Percentiles rank a stretch among this genome's conserved stretches.
These are phyloP conservation scores for Fusarium cicatricum DNA, from an alignment of 2,329 filamentous ascomycete genomes.

Conservation along the genomic window DNA sequence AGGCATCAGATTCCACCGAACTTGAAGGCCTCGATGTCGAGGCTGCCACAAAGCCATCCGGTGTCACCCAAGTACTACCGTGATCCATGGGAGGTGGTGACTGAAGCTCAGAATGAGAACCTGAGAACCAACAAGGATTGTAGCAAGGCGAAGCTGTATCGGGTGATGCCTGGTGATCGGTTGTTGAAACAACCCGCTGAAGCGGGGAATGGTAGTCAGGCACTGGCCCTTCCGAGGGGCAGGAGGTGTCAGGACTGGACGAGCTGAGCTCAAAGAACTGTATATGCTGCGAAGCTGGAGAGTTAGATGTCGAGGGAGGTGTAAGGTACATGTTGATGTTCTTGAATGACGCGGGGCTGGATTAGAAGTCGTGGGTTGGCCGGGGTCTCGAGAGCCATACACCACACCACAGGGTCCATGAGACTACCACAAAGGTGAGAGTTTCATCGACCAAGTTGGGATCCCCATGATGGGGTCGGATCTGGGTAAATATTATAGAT, in stretches of 20 bases:
- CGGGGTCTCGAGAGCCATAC: constrained; percentile 39
- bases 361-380: constrained; percentile 39
- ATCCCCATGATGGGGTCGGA: constrained; percentile 31
- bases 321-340: constrained; percentile 57
- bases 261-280: constrained; percentile 36
- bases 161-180: constrained; percentile 54
- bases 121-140: constrained; percentile 46
- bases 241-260: constrained; percentile 45
- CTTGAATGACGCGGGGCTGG: constrained; percentile 38
- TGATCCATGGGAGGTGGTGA: constrained; percentile 51
- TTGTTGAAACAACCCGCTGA: constrained; percentile 51
- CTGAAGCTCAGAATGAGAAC: constrained; percentile 24
- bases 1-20: constrained; percentile 54
- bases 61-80: constrained; percentile 51
- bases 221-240: constrained; percentile 47
- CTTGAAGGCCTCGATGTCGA: constrained; percentile 46
- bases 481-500: constrained; percentile 34
- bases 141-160: constrained; percentile 50
- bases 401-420: constrained; percentile 26
- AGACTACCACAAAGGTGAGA: constrained; percentile 28
- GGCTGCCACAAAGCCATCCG: constrained; percentile 50
- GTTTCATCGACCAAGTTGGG: constrained; percentile 36
- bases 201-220: constrained; percentile 58
- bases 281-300: constrained; percentile 50
- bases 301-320: constrained; percentile 55